Evolutionary conservation across 306 rosid genomes (phyloP), one percentile per base, ranked within the genome.

Genomic region (Styphnolobium japonicum): DNA sequence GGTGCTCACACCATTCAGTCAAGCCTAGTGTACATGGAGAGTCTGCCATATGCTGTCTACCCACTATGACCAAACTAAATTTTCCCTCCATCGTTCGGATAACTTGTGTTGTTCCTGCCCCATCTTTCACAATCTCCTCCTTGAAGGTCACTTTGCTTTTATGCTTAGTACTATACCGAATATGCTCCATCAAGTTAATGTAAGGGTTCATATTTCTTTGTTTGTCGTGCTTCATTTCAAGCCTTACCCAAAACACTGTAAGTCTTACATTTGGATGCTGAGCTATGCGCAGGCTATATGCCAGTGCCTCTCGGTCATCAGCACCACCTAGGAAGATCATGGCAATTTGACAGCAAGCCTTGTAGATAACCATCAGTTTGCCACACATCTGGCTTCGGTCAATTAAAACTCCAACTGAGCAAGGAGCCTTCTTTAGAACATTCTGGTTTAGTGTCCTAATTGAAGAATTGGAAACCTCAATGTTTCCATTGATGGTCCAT

Each of bases 251-350:
- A 49, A 78, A 46, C 11, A 84, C 70, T 0, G 84, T 81, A 8
- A 87, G 79, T 49, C 16, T 64, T 7, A 81, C 7, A 9, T 64
- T 15, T 15, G 84, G 34, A 68, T 84, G 88, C 18, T 70, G 60
- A 0, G 81, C 88, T 22, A 87, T 7, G 0, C 84, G 62, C 14
- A 81, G 53, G 62, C 81, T 40, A 52, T 48, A 84, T 4, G 77
- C 46, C 15, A 81, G 8, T 7, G 85, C 85, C 8, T 87, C 90
- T 49, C 19, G 83, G 56, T 84, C 88, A 84, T 87, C 90, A 0
- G 8, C 36, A 7, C 85, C 83, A 2, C 86, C 88, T 14, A 75
- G 15, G 66, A 67, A 81, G 0, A 75, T 15, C 85, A 67, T 67
- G 4, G 81, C 77, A 36, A 81, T 18, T 57, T 81, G 57, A 46